Evolutionary conservation across 2,329 filamentous ascomycete genomes (phyloP).

Genomic region (Verticillium longisporum): DNA sequence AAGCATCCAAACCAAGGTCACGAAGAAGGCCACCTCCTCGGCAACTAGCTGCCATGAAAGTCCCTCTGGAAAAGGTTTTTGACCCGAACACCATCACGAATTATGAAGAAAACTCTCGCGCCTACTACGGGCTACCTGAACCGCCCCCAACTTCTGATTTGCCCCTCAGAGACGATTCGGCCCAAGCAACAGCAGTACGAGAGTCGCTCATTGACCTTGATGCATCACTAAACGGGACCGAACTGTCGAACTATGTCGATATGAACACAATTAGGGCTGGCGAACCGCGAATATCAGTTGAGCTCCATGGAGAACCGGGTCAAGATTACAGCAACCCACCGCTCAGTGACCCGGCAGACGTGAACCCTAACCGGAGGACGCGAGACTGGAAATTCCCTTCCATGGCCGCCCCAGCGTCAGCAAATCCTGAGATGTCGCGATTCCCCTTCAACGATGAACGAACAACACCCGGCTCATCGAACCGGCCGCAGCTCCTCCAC

Average conservation of each 20-base stretch:
- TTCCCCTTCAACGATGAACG: constrained; percentile 36
- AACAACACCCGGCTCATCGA: constrained; percentile 20
- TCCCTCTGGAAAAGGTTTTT: constrained; percentile 57
- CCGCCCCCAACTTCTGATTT: constrained; percentile 45
- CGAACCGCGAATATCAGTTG: constrained; percentile 37
- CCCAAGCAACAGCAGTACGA: constrained; percentile 40
- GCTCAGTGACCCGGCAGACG: constrained; percentile 51
- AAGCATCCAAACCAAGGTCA: constrained; percentile 36
- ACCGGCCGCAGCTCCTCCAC: constrained; percentile 39
- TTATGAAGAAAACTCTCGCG: constrained; percentile 57
- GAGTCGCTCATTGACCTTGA: constrained; percentile 62
- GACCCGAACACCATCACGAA: constrained; percentile 59
- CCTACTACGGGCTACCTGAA: constrained; percentile 47
- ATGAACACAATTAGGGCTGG: constrained; percentile 53
- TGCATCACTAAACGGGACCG: constrained; percentile 48
- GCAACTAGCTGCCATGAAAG: constrained; percentile 48
- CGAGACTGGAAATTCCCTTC: constrained; percentile 54
- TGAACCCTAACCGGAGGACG: constrained; percentile 42
- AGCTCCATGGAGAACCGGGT: constrained; percentile 39
- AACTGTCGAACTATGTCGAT: constrained; percentile 52
- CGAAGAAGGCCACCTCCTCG: constrained; percentile 51
- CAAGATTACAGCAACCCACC: constrained; percentile 39
- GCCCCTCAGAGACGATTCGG: constrained; percentile 50
- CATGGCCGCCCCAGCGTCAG: constrained; percentile 43
- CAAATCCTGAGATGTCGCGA: constrained; percentile 44